Percentiles rank a stretch among this genome's conserved stretches.
phyloP scores from a whole-genome alignment of 2,329 filamentous ascomycete genomes.

The Geosmithia putterillii region DNA sequence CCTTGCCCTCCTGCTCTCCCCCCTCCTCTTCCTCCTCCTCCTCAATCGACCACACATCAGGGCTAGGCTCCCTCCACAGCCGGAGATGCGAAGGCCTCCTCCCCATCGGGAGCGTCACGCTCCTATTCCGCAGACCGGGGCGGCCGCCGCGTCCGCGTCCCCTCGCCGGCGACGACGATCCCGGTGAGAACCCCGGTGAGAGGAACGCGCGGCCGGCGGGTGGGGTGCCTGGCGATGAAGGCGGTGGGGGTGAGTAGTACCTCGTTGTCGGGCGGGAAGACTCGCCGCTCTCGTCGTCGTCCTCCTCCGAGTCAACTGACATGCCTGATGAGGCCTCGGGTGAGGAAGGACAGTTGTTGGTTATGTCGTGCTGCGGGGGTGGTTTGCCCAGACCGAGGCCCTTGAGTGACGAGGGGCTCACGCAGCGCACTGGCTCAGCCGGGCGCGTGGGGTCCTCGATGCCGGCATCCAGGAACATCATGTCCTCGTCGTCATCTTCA shows the following conservation, averaged over 20 bases:
- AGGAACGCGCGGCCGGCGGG: constrained; percentile 17
- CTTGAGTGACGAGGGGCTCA: constrained; percentile 43
- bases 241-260: constrained; percentile 16
- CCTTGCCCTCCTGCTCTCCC: constrained; percentile 28
- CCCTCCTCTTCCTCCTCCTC: constrained; percentile 44
- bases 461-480: constrained; percentile 43
- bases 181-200: constrained; percentile 14
- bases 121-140: constrained; percentile 13
- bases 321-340: constrained; percentile 29
- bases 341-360: constrained; percentile 13
- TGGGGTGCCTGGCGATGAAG: constrained; percentile 17
- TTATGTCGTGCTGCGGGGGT: not conserved
- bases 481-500: constrained; percentile 24
- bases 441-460: constrained; percentile 38
- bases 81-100: constrained; percentile 27
- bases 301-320: constrained; percentile 18
- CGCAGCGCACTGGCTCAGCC: constrained; percentile 34
- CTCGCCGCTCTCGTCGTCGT: constrained; percentile 21
- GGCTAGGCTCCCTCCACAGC: constrained; percentile 46
- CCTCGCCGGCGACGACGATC: constrained; percentile 17
- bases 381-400: constrained; percentile 24
- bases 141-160: constrained; percentile 5
- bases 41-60: constrained; percentile 47
- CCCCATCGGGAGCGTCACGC: constrained; percentile 11
- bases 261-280: constrained; percentile 14